Evolutionary conservation across 495 filamentous ascomycete species (phyloP).

Genomic region (Xylaria intraflava): DNA sequence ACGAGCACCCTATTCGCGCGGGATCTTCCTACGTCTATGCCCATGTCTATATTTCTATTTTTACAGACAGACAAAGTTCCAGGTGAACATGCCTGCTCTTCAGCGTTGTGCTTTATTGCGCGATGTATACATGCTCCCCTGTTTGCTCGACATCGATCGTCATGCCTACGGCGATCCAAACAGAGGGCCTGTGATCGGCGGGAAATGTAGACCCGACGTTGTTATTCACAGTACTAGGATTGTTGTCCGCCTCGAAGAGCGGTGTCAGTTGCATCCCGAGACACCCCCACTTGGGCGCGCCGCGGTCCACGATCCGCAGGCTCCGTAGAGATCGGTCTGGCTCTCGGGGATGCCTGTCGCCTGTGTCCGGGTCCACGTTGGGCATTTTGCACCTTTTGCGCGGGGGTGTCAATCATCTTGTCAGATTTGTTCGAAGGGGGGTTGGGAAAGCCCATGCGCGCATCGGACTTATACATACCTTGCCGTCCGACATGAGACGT

Average conservation of each 20-base stretch:
- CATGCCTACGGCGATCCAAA: conserved; percentile 42
- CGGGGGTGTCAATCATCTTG: conserved; percentile 8
- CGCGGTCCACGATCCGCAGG: conserved; percentile 67
- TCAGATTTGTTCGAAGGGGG: neutral
- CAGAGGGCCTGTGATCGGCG: conserved; percentile 28
- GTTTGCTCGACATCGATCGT: conserved; percentile 31
- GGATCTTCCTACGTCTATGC: neutral
- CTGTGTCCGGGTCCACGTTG: conserved; percentile 72
- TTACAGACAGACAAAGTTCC: neutral
- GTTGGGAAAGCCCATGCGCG: too few relatives aligned
- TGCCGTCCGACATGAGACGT: conserved; percentile 65
- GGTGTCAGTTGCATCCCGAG: conserved; percentile 81
- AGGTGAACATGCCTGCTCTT: too few relatives aligned
- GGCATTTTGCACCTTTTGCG: conserved; percentile 66
- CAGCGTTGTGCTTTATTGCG: conserved; percentile 16
- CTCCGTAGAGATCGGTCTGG: conserved; percentile 65
- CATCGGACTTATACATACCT: conserved; percentile 36
- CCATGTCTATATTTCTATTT: neutral
- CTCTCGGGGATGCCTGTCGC: conserved; percentile 61
- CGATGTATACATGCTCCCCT: conserved; percentile 37
- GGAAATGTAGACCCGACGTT: too few relatives aligned
- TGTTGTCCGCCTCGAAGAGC: conserved; percentile 33
- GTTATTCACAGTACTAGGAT: neutral
- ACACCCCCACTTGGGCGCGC: conserved; percentile 62
- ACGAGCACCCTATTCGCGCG: too few relatives aligned